A percentile compares a stretch with the other conserved stretches of the same genome.
phyloP scores from a whole-genome alignment of 1,284 basidiomycete species.

The Lentinula novae-zelandiae region DNA sequence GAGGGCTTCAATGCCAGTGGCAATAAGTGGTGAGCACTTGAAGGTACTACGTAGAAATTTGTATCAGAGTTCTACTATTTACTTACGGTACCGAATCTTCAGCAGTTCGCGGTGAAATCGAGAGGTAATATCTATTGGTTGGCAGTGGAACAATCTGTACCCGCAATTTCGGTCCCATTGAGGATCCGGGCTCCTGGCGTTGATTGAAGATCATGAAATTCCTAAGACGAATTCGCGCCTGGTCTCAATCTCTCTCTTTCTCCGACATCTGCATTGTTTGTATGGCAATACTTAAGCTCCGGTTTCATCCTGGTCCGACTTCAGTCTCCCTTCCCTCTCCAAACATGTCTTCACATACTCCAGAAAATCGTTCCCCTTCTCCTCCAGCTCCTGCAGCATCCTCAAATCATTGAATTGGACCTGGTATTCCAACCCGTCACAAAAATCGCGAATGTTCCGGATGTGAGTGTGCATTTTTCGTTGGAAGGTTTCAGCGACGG shows the following conservation, averaged over 20 bases:
- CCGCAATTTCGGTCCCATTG: not conserved
- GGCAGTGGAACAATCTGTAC: no score
- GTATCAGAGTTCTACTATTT: no score
- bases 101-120: no score
- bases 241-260: no score
- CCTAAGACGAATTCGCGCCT: no score
- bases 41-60: no score
- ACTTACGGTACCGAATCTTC: no score
- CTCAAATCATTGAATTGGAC: constrained; percentile 28
- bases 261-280: no score
- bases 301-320: not conserved
- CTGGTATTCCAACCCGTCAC: constrained; percentile 31
- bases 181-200: not conserved
- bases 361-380: constrained; percentile 3
- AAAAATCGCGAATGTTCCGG: constrained; percentile 28
- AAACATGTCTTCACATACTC: not conserved
- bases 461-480: constrained; percentile 27
- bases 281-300: not conserved
- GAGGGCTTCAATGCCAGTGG: no score
- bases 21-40: no score
- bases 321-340: constrained; percentile 9
- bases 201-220: no score
- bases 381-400: constrained; percentile 22
- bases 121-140: no score
- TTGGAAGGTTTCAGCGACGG: constrained; percentile 16